These are phyloP conservation scores for Plasmodium vivax DNA, from an alignment of 169 alveolate species.

Conservation along the genomic window DNA sequence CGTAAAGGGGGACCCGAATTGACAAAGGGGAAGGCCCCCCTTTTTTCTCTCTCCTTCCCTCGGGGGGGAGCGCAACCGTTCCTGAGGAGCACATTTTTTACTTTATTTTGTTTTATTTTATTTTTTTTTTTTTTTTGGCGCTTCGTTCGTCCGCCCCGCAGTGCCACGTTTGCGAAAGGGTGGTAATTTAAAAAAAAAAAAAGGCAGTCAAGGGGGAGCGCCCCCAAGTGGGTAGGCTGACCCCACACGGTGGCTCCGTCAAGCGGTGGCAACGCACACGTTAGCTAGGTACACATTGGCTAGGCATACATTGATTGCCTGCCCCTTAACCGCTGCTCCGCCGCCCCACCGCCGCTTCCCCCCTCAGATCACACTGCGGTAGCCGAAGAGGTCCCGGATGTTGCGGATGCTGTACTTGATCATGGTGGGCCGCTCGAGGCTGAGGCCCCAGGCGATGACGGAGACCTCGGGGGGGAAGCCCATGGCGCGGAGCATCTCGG, in stretches of 20 bases:
- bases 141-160: not conserved
- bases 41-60: not conserved
- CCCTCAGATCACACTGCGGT: constrained; percentile 33
- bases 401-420: constrained; percentile 95
- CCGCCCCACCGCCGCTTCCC: not conserved
- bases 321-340: not conserved
- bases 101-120: too few relatives aligned
- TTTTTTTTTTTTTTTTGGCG: not conserved
- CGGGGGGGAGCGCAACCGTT: not conserved
- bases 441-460: constrained; percentile 99
- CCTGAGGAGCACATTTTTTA: not conserved
- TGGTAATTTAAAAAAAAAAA: too few relatives aligned
- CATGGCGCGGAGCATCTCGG: constrained; percentile 99
- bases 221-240: too few relatives aligned
- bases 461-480: constrained; percentile 97
- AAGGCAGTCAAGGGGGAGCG: not conserved
- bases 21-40: not conserved
- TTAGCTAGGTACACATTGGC: too few relatives aligned
- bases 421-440: constrained; percentile 99
- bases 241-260: too few relatives aligned
- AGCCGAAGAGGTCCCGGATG: constrained; percentile 98
- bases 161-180: not conserved
- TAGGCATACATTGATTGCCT: not conserved
- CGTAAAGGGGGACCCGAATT: not conserved
- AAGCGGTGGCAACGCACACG: too few relatives aligned